A percentile compares a stretch with the other conserved stretches of the same genome.
Evolutionary conservation across 1,284 basidiomycete species (phyloP).

Genomic region (Trichosporon sp.): DNA sequence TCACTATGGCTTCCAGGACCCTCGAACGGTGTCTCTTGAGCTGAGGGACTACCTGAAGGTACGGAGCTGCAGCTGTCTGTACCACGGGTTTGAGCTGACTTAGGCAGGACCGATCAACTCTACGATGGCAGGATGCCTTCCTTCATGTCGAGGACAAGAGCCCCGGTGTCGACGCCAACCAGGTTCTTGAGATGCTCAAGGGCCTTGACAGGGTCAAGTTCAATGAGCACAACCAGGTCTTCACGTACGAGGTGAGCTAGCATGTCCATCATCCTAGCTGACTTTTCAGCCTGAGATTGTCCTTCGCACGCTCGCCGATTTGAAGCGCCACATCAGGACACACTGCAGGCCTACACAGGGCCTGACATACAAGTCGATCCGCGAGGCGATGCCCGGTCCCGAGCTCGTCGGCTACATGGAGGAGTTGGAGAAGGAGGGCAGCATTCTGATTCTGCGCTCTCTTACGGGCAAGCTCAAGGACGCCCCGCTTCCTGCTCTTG

Average conservation of each 20-base stretch:
- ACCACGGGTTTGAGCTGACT: constrained; percentile 1
- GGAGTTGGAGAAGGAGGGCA: constrained; percentile 34
- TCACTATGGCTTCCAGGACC: constrained; percentile 23
- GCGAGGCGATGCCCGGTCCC: constrained; percentile 31
- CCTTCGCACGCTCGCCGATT: constrained; percentile 28
- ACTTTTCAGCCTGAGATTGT: constrained; percentile 37
- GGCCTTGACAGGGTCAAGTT: constrained; percentile 38
- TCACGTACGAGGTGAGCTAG: constrained; percentile 38
- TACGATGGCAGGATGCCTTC: constrained; percentile 32
- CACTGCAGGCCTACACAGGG: constrained; percentile 32
- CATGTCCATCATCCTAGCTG: neutral
- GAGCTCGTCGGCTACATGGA: constrained; percentile 21
- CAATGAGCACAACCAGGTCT: constrained; percentile 40
- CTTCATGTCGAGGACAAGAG: constrained; percentile 31
- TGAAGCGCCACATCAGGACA: constrained; percentile 39
- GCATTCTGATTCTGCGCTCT: constrained; percentile 42
- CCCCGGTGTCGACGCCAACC: constrained; percentile 28
- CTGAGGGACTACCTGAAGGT: constrained; percentile 32
- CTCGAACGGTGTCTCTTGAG: constrained; percentile 31
- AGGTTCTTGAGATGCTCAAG: constrained; percentile 38
- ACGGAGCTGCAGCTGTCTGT: neutral
- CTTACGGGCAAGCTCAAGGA: constrained; percentile 35
- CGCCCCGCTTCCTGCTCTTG: constrained; percentile 37
- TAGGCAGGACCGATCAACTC: constrained; percentile 25
- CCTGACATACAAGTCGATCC: constrained; percentile 29